phyloP scores from a whole-genome alignment of 2,329 filamentous ascomycete species.

The Acarospora socialis region DNA sequence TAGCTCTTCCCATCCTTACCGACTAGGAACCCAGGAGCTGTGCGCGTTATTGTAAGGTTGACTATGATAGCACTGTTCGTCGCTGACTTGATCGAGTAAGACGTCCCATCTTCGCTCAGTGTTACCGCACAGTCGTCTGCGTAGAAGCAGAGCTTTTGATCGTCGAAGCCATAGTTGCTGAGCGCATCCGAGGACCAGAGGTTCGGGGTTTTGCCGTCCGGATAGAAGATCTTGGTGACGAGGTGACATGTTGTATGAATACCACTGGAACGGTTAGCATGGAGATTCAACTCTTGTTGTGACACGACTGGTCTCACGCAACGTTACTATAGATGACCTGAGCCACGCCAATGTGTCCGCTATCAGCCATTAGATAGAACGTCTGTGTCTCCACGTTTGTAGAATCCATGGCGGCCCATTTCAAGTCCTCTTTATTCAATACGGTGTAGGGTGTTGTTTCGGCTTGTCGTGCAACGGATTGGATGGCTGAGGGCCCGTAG shows the following conservation, averaged over 20 bases:
- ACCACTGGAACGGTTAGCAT: constrained; percentile 42
- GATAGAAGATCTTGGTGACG: constrained; percentile 82
- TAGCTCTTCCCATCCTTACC: constrained; percentile 72
- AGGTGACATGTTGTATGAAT: constrained; percentile 86
- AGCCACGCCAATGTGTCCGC: constrained; percentile 59
- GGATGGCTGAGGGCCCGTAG: constrained; percentile 80
- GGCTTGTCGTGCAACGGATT: constrained; percentile 69
- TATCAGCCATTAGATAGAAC: constrained; percentile 78
- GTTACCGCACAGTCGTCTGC: constrained; percentile 75
- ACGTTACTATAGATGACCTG: constrained; percentile 98
- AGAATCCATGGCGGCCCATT: constrained; percentile 67
- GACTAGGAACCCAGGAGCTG: constrained; percentile 66
- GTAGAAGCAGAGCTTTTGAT: constrained; percentile 69
- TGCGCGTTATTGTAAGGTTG: constrained; percentile 66
- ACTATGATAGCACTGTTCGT: constrained; percentile 68
- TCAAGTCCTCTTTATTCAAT: constrained; percentile 60
- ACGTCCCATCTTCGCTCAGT: constrained; percentile 67
- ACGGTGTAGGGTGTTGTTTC: constrained; percentile 68
- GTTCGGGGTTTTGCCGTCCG: constrained; percentile 54
- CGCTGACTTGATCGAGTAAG: constrained; percentile 82
- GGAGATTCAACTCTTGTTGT: constrained; percentile 5
- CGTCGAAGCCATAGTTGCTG: constrained; percentile 66
- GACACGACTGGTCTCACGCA: constrained; percentile 44
- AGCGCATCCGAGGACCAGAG: constrained; percentile 77
- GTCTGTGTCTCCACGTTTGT: constrained; percentile 90